phyloP scores from a whole-genome alignment of 2,329 filamentous ascomycete genomes.

The Fragosphaeria purpurea region DNA sequence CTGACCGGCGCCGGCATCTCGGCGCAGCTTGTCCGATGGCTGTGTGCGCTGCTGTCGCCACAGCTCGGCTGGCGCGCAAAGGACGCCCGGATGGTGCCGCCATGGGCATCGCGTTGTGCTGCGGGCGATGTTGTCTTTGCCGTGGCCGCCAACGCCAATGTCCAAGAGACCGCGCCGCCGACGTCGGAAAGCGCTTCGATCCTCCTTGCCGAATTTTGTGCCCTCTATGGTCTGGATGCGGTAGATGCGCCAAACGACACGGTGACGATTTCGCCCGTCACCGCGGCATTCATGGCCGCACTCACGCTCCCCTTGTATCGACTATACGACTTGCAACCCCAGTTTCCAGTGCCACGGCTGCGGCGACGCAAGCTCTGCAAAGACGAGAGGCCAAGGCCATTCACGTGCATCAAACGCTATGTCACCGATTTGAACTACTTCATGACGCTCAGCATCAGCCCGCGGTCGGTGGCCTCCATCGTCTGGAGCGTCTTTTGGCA shows the following conservation, averaged over 20 bases:
- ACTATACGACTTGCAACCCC: background rate
- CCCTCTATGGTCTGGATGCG: background rate
- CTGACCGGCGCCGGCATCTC: constrained; percentile 5
- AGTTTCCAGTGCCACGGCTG: background rate
- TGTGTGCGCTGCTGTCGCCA: constrained; percentile 10
- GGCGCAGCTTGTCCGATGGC: constrained; percentile 8
- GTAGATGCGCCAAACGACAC: background rate
- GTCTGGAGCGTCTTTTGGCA: constrained; percentile 23
- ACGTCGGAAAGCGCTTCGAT: background rate
- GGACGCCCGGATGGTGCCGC: background rate
- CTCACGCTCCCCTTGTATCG: constrained; percentile 3
- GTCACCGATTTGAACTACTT: constrained; percentile 16
- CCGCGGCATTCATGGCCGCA: constrained; percentile 3
- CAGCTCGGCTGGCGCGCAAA: constrained; percentile 4
- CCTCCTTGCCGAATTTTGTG: constrained; percentile 3
- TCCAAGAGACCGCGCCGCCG: background rate
- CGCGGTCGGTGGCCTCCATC: constrained; percentile 16
- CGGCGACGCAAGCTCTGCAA: background rate
- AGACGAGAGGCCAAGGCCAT: background rate
- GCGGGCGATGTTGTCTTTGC: background rate
- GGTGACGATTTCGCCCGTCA: background rate
- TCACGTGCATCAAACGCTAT: constrained; percentile 1
- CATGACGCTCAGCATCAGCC: constrained; percentile 23
- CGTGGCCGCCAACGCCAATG: background rate
- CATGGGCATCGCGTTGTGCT: background rate